These are phyloP conservation scores for Gossypium rotundifolium DNA, from an alignment of 345 rosid genomes.

Conservation along the genomic window DNA sequence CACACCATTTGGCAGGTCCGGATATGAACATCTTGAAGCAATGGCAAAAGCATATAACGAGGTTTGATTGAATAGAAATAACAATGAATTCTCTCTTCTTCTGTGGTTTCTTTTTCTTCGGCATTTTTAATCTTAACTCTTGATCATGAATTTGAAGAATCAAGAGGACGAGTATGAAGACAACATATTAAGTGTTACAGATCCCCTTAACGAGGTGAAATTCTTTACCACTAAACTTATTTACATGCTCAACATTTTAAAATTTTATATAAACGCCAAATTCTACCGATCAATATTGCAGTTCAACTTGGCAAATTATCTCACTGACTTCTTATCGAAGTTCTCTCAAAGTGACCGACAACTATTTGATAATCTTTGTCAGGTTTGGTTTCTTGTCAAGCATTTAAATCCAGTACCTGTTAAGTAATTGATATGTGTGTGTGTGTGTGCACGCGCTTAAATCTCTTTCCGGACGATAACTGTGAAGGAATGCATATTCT, in stretches of 20 bases:
- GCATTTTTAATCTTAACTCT: background rate
- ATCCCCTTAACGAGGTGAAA: constrained; percentile 73
- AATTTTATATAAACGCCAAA: background rate
- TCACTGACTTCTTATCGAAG: constrained; percentile 53
- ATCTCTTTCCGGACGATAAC: background rate
- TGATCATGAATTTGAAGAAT: constrained; percentile 28
- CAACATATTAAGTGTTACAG: constrained; percentile 37
- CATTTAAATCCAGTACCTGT: background rate
- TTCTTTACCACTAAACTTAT: background rate
- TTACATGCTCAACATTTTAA: background rate
- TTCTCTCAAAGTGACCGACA: constrained; percentile 44
- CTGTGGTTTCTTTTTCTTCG: background rate
- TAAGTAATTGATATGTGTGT: background rate
- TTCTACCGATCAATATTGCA: constrained; percentile 24
- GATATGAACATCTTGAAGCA: constrained; percentile 73
- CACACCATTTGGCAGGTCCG: constrained; percentile 44
- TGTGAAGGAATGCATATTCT: background rate
- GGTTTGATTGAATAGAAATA: constrained; percentile 30
- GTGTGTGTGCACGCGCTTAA: background rate
- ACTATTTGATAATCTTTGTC: constrained; percentile 61
- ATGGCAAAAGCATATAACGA: constrained; percentile 58
- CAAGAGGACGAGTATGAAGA: constrained; percentile 61
- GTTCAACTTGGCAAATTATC: constrained; percentile 70
- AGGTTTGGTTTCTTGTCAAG: constrained; percentile 33
- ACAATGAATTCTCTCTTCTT: background rate